Base-by-base conservation (phyloP, 306 rosid genomes). In the Trifolium subterraneum region DNA sequence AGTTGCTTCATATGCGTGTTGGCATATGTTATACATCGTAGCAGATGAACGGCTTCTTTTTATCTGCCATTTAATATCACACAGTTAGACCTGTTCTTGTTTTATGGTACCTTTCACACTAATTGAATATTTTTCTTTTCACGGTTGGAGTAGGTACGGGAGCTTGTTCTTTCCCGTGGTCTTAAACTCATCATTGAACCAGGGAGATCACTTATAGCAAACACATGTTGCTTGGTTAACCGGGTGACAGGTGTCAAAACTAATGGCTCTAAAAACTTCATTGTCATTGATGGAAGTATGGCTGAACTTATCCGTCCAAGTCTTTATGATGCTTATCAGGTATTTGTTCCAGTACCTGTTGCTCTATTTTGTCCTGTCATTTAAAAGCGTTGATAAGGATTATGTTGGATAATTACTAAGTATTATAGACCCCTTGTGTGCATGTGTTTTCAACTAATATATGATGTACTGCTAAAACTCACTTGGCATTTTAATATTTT, bases 301-400 rank as follows among this genome's bases (percentile, higher is more conserved):
- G 93, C 99, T 45, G 99, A 94, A 82, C 99, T 94, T 76, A 94
- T 94, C 77, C 96, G 96, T 15, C 99, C 99, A 9, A 94, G 99
- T 80, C 96, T 94, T 31, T 94, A 94, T 54, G 99, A 81, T 78
- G 96, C 99, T 41, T 94, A 92, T 84, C 97, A 92, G 85, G 99
- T 94, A 84, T 84, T 81, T 76, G 31, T 73, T 63, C 23, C 44
- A 44, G 33, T 50, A 20, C 38, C 8, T 56, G 14, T 38, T 44
- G 13, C 27, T 23, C 64, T 60, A 20, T 54, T 52, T 12, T 80
- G 56, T 18, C 59, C 64, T 58, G 15, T 29, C 58, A 63, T 68
- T 4, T 52, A 11, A 67, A 48, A 15, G 14, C 52, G 44, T 59
- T 12, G 23, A 29, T 59, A 15, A 11, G 54, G 51, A 52, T 68